Base-by-base conservation (phyloP, 176 grass and related monocot genomes). In the Pontederia crassipes region DNA sequence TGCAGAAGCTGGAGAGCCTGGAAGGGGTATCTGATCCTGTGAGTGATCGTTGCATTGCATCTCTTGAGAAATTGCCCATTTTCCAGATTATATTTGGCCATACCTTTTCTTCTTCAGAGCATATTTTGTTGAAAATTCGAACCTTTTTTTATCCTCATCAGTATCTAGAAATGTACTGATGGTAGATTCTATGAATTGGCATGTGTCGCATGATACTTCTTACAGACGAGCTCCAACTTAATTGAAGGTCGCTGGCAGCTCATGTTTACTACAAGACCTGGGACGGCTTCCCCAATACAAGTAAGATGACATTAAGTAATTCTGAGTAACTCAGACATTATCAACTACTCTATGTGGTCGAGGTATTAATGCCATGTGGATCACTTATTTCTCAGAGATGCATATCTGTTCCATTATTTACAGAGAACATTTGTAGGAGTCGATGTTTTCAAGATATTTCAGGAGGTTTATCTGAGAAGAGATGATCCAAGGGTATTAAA, bases 381-480 rank as follows among this genome's bases (percentile, higher is more conserved):
- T 48, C 46, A 60, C 11, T 49, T 12, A 17, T 61, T 72, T 28
- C 16, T 60, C 58, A 55, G 32, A 53, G 52, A 29, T 35, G 14
- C 9, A 77, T 12, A 61, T 52, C 17, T 62, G 50, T 68, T n/a
- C 69, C 47, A 71, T 64, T 29, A 9, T 64, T 12, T 82, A 50
- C 85, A 96, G 92, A 88, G 92, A 73, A 96, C 81, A 59, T 96
- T 96, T 49, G 92, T 96, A 58, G 92, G 86, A 58, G 92, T 96
- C 35, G 92, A 96, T 54, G 69, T 80, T 45, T 96, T 96, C 77
- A 82, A 72, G 55, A 90, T 96, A 61, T 90, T 90, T 82, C 92
- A 90, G 75, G 92, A 90, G 77, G 83, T 96, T 55, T 87, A 90
- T 75, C 86, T 90, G 58, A 77, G 87, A 75, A 88, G 75, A 77